Percentiles rank a stretch among this genome's conserved stretches.
These are phyloP conservation scores for Halophytophthora polymorphica DNA, from an alignment of 352 stramenopile species.

Conservation along the genomic window DNA sequence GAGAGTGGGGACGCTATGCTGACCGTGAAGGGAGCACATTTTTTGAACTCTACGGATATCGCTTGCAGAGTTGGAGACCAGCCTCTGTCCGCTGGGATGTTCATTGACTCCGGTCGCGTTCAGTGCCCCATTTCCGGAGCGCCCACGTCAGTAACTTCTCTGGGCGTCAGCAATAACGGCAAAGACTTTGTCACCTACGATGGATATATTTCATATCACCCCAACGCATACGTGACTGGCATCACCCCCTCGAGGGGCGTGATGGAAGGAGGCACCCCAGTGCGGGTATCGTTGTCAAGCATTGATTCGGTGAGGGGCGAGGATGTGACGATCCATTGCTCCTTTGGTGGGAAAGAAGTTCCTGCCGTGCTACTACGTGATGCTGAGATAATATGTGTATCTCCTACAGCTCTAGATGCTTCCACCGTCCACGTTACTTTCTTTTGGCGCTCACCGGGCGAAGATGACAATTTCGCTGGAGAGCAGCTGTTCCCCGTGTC, in stretches of 20 bases:
- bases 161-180: conserved; percentile 41
- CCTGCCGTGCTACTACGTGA: conserved; percentile 13
- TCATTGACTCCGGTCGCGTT: conserved; percentile 13
- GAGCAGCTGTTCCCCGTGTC: conserved; percentile 3
- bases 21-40: conserved; percentile 30
- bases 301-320: conserved; percentile 3
- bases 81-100: background rate
- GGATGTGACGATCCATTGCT: conserved; percentile 23
- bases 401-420: conserved; percentile 7
- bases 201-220: conserved; percentile 4
- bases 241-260: conserved; percentile 26
- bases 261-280: conserved; percentile 28
- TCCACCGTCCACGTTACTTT: conserved; percentile 16
- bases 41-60: conserved; percentile 25
- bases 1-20: conserved; percentile 17
- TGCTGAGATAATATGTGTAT: conserved; percentile 16
- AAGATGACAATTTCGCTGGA: conserved; percentile 17
- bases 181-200: conserved; percentile 31
- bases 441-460: conserved; percentile 20
- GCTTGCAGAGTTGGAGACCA: conserved; percentile 22
- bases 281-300: conserved; percentile 22
- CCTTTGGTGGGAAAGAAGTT: conserved; percentile 31
- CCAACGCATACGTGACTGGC: conserved; percentile 17
- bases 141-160: conserved; percentile 1
- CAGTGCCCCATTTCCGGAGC: conserved; percentile 6